Evolutionary conservation across 108 stramenopile genomes (phyloP), one percentile per base, ranked within the genome.

Genomic region (Aurantiochytrium sp.): DNA sequence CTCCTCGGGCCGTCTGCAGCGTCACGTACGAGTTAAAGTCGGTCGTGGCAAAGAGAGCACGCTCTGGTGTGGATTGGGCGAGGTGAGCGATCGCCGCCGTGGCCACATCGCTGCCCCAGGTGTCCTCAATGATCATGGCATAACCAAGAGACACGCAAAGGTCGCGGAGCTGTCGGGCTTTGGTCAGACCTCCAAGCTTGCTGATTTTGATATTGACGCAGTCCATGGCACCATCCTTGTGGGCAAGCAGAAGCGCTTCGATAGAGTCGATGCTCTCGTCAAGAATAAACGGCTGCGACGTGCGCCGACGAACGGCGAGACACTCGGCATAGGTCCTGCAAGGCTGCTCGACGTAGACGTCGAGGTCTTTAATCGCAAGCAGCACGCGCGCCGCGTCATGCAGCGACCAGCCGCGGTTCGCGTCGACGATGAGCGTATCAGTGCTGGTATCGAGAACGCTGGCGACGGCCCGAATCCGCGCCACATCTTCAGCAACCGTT

Each of bases 11-110:
- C 10, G 71, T 89, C 35, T 25, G 25, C 35, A 59, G 12, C 5
- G 88, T 64, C 5, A 43, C 88, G 28, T 89, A 89, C 25, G 88
- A 89, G 53, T 89, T 89, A 57, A 89, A 89, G 72, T 89, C 88
- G 35, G 88, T 89, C n/a, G 64, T 49, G 21, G 51, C 25, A 44
- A 59, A 59, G 45, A 42, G 60, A 10, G 49, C 23, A 12, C 19
- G 19, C 12, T 42, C 29, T 5, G 88, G 88, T 12, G 88, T 89
- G 8, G 88, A 89, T 5, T 89, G 88, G 19, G 88, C 88, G n/a
- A 89, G 72, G 49, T 89, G 88, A 16, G 88, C 51, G 42, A 89
- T 89, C 6, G 88, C 88, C 18, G 72, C 72, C 18, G 88, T 89
- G 72, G 71, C 47, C 29, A 89, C 49, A 43, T 89, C 88, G 19